A percentile compares a stretch with the other conserved stretches of the same genome.
phyloP scores from a whole-genome alignment of 2,329 filamentous ascomycete species.

The Aureobasidium melanogenum region DNA sequence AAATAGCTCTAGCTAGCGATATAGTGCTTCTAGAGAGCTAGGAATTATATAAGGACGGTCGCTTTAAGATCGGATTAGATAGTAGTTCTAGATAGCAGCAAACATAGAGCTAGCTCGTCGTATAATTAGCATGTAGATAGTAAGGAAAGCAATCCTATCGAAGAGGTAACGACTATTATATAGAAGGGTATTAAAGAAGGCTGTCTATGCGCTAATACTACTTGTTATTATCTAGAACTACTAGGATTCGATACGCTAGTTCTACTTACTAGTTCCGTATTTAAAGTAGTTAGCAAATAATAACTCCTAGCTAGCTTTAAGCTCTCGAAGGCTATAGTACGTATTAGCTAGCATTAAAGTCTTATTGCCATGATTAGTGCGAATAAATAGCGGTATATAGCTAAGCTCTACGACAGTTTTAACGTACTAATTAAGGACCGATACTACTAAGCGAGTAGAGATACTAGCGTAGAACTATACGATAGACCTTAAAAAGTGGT shows the following conservation, averaged over 20 bases:
- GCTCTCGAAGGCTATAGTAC: not conserved
- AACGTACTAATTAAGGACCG: not conserved
- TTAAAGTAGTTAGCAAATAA: not conserved
- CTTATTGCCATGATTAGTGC: not conserved
- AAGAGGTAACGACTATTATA: too few species aligned
- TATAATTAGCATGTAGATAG: too few species aligned
- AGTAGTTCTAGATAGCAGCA: not conserved
- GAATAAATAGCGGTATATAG: not conserved
- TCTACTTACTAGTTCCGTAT: not conserved
- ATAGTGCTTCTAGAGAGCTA: not conserved
- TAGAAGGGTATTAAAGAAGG: not conserved
- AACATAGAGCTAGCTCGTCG: not conserved
- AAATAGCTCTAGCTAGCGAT: not conserved
- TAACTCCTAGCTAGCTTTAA: not conserved
- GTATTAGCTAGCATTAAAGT: not conserved
- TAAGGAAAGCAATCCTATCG: too few species aligned
- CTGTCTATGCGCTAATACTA: not conserved
- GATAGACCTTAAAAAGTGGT: not conserved
- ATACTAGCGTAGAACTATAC: not conserved
- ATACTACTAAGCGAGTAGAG: not conserved
- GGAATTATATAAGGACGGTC: not conserved
- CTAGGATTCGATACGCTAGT: not conserved
- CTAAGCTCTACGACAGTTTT: not conserved
- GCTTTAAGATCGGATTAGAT: not conserved
- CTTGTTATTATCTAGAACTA: not conserved